These are phyloP conservation scores for Melanogaster broomeanus DNA, from an alignment of 768 basidiomycete species.

Conservation along the genomic window DNA sequence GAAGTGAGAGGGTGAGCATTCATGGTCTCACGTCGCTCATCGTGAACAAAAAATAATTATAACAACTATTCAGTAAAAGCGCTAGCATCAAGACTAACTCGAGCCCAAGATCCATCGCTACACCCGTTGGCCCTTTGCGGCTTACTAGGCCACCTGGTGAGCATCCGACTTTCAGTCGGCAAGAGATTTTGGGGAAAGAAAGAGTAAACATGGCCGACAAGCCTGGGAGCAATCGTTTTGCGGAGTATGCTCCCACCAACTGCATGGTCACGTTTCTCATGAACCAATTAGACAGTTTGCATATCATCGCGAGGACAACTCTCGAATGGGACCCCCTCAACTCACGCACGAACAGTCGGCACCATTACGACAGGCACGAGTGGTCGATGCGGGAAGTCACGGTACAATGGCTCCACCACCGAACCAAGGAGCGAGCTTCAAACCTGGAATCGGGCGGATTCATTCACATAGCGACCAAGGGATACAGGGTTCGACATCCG, in stretches of 20 bases:
- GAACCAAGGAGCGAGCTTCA: slow-evolving; percentile 22
- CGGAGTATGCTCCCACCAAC: slow-evolving; percentile 39
- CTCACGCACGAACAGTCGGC: slow-evolving; percentile 45
- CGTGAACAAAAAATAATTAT: neutral
- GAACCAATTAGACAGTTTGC: slow-evolving; percentile 61
- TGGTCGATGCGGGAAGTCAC: slow-evolving; percentile 29
- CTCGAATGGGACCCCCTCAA: slow-evolving; percentile 40
- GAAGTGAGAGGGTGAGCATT: slow-evolving; percentile 44
- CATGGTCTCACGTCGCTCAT: neutral
- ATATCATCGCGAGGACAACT: slow-evolving; percentile 52
- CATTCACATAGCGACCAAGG: slow-evolving; percentile 9
- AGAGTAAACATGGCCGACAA: slow-evolving; percentile 29
- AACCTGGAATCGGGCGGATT: slow-evolving; percentile 19
- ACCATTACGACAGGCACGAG: slow-evolving; percentile 40
- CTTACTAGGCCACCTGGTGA: slow-evolving; percentile 69
- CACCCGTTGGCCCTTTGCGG: slow-evolving; percentile 61
- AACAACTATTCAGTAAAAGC: slow-evolving; percentile 23
- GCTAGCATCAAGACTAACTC: slow-evolving; percentile 41
- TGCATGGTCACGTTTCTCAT: slow-evolving; percentile 10
- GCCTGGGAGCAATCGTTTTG: slow-evolving; percentile 53
- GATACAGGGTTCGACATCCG: slow-evolving; percentile 12
- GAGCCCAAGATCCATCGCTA: slow-evolving; percentile 59
- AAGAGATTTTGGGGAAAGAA: slow-evolving; percentile 19
- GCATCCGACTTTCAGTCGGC: slow-evolving; percentile 37
- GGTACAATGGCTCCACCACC: slow-evolving; percentile 34